phyloP scores from a whole-genome alignment of 2,329 filamentous ascomycete genomes.

The Eurotiales sp. region DNA sequence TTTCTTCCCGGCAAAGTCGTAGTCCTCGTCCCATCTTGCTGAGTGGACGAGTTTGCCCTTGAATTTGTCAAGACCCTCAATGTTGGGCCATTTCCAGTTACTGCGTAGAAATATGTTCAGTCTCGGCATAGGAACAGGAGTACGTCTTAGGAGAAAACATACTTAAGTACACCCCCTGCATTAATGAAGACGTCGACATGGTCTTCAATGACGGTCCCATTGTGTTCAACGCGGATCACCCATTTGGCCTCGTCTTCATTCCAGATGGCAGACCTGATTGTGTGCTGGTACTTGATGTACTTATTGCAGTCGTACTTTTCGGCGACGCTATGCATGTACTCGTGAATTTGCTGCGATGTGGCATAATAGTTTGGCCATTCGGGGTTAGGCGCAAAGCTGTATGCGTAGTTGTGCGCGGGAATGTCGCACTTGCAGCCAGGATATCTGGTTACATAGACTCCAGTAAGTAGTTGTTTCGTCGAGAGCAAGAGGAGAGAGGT shows the following conservation, averaged over 20 bases:
- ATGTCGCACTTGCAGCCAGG: conserved; percentile 10
- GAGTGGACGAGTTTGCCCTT: conserved; percentile 30
- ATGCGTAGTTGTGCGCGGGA: conserved; percentile 8
- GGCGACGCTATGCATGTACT: conserved; percentile 21
- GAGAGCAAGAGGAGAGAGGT: neutral
- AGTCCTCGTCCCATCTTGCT: conserved; percentile 27
- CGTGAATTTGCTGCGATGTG: conserved; percentile 22
- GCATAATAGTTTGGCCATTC: conserved; percentile 22
- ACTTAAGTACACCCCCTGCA: conserved; percentile 29
- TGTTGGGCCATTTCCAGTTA: conserved; percentile 21
- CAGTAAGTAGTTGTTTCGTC: neutral
- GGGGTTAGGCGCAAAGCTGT: conserved; percentile 7
- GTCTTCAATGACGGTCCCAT: conserved; percentile 15
- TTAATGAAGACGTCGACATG: conserved; percentile 24
- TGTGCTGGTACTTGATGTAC: conserved; percentile 25
- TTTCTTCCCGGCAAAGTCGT: conserved; percentile 23
- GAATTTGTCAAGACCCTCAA: conserved; percentile 32
- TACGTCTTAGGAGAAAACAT: neutral
- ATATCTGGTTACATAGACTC: neutral
- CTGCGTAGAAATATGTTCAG: too few relatives aligned
- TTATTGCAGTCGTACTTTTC: conserved; percentile 24
- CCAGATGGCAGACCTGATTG: conserved; percentile 27
- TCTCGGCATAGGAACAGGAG: too few relatives aligned
- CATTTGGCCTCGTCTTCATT: conserved; percentile 25
- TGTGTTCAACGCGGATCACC: conserved; percentile 22